Evolutionary conservation across 2,329 filamentous ascomycete genomes (phyloP).

Genomic region (Alternaria brassicae): DNA sequence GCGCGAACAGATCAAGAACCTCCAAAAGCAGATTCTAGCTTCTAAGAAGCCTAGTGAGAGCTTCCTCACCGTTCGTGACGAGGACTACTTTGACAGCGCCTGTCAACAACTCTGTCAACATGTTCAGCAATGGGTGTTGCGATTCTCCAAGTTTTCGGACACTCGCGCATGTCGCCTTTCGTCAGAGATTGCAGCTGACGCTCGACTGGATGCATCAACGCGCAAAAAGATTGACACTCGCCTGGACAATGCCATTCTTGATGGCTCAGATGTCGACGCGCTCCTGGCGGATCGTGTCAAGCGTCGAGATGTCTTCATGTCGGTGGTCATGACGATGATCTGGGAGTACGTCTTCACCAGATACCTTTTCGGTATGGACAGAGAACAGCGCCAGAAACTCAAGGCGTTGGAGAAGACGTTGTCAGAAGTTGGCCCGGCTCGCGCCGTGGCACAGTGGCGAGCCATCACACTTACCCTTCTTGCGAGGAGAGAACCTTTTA

Average conservation of each 20-base stretch:
- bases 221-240: conserved; percentile 88
- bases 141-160: conserved; percentile 98
- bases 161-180: conserved; percentile 85
- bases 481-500: conserved; percentile 79
- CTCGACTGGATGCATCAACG: conserved; percentile 42
- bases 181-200: conserved; percentile 76
- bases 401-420: conserved; percentile 94
- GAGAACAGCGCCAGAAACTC: conserved; percentile 96
- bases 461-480: conserved; percentile 92
- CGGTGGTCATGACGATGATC: conserved; percentile 98
- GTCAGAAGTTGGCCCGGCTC: conserved; percentile 79
- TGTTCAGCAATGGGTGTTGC: conserved; percentile 95
- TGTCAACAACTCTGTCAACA: conserved; percentile 96
- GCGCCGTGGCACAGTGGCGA: conserved; percentile 96
- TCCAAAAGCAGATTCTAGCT: conserved; percentile 66
- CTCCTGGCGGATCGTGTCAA: conserved; percentile 88
- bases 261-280: conserved; percentile 89
- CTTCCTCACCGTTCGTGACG: conserved; percentile 81
- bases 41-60: conserved; percentile 67
- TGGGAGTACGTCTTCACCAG: conserved; percentile 99
- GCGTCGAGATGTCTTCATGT: conserved; percentile 96
- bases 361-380: conserved; percentile 98
- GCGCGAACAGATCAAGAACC: conserved; percentile 64
- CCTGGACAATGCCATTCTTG: conserved; percentile 91
- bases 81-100: conserved; percentile 93